Conservation (phyloP, 257 asterid genomes). For the Fraxinus anomala region DNA sequence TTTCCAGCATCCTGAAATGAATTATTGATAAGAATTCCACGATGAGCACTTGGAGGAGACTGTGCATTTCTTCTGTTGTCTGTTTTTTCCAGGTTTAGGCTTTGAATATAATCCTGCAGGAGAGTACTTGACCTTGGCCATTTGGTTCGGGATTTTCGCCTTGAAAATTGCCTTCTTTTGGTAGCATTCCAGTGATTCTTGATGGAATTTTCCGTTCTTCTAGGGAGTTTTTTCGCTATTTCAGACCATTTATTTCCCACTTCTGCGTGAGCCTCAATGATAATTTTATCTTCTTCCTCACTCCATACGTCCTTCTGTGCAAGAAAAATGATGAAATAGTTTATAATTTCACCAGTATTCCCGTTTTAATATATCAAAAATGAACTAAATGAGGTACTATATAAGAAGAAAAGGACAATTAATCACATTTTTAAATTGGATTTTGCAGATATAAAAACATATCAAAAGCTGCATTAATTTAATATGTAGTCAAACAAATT, state of each 20-base stretch:
- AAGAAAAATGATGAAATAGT: background rate
- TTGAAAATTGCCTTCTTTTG: slow-evolving; percentile 69
- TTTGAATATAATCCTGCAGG: slow-evolving; percentile 74
- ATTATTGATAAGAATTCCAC: slow-evolving; percentile 3
- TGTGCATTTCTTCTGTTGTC: slow-evolving; percentile 18
- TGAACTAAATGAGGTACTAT: background rate
- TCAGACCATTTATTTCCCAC: slow-evolving; percentile 91
- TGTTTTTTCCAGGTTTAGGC: slow-evolving; percentile 52
- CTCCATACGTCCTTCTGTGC: slow-evolving; percentile 80
- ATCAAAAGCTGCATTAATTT: background rate
- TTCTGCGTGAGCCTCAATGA: slow-evolving; percentile 66
- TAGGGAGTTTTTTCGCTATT: slow-evolving; percentile 65
- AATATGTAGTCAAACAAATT: background rate
- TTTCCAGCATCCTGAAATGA: background rate
- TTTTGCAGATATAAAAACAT: background rate
- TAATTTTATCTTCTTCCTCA: slow-evolving; percentile 75
- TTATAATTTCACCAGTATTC: background rate
- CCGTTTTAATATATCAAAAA: background rate
- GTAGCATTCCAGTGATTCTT: slow-evolving; percentile 96
- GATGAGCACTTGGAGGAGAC: slow-evolving; percentile 1
- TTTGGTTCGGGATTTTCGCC: slow-evolving; percentile 70
- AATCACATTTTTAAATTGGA: no score
- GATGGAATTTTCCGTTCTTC: slow-evolving; percentile 81
- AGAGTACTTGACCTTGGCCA: slow-evolving; percentile 76
- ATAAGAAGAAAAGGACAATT: background rate